Evolutionary conservation across 2,329 filamentous ascomycete species (phyloP), one percentile per base, ranked within the genome.

Genomic region (Sclerotinia nivalis): DNA sequence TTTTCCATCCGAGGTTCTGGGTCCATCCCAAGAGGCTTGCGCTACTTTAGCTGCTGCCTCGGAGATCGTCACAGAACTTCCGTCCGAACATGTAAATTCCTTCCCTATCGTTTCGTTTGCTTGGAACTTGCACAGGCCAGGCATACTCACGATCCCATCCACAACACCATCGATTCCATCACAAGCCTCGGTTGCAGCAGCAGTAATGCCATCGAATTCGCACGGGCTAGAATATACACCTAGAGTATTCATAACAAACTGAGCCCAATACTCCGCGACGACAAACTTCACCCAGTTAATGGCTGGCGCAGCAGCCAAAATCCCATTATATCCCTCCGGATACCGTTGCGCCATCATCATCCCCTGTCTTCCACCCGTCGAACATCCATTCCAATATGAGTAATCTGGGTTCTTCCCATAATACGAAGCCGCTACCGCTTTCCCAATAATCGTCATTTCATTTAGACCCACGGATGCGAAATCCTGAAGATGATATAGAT

Each of bases 111-210:
- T 50, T 1, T 43, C 18, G 1, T 43, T 62, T 2, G 58, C 58
- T 1, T 49, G 40, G 4, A 80, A 79, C 12, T 75, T 70, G 62
- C 81, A 82, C 10, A 78, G 74, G 47, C 75, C 73, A 0, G 80
- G 78, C 47, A 81, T 78, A 49, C 80, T 77, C 20, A 83, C 78
- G 47, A 82, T 82, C 3, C 83, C 82, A 72, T 87, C 85, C 6
- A 77, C 75, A 20, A 81, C 79, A 25, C 83, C 83, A 72, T 86
- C 85, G 5, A 85, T 76, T 4, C 74, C 73, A 71, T 86, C 85
- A 73, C 85, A 87, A 74, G 86, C 83, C 15, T 79, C 77, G n/a
- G 86, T 31, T 5, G 81, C 80, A 64, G 84, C 82, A 0, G 31
- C 61, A 5, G 31, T 34, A 10, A 69, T 69, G 0, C 31, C 50